phyloP scores from a whole-genome alignment of 208 protist species.

The Wallacemonas sp. region DNA sequence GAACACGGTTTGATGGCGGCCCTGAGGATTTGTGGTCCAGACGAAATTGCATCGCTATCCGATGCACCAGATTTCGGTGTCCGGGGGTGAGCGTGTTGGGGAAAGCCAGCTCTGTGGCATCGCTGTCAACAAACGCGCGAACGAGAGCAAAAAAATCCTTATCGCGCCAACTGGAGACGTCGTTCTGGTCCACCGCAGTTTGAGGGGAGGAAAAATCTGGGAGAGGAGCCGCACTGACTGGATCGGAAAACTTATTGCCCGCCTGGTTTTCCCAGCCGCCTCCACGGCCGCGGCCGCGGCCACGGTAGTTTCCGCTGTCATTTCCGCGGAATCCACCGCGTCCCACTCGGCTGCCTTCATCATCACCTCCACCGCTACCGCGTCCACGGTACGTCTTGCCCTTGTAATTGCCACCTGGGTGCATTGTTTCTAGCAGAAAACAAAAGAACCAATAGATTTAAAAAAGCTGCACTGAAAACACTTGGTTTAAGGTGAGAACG shows the following conservation, averaged over 20 bases:
- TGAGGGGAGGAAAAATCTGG: slow-evolving; percentile 5
- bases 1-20: slow-evolving; percentile 28
- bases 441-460: neutral
- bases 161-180: slow-evolving; percentile 62
- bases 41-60: slow-evolving; percentile 66
- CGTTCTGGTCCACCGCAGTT: slow-evolving; percentile 31
- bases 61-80: slow-evolving; percentile 68
- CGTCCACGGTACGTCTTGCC: neutral
- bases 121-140: slow-evolving; percentile 71
- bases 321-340: no score
- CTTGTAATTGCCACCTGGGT: slow-evolving; percentile 30
- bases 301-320: neutral
- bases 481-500: slow-evolving; percentile 16
- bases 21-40: slow-evolving; percentile 76
- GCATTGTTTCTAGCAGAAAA: no score
- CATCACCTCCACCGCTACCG: no score
- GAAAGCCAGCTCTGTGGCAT: slow-evolving; percentile 58
- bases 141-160: slow-evolving; percentile 77
- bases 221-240: neutral
- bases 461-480: neutral
- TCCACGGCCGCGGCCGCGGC: neutral
- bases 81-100: slow-evolving; percentile 55
- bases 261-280: neutral
- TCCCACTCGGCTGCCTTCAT: no score
- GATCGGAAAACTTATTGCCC: neutral